Evolutionary conservation across 306 rosid genomes (phyloP).

Genomic region (Castanea sativa): DNA sequence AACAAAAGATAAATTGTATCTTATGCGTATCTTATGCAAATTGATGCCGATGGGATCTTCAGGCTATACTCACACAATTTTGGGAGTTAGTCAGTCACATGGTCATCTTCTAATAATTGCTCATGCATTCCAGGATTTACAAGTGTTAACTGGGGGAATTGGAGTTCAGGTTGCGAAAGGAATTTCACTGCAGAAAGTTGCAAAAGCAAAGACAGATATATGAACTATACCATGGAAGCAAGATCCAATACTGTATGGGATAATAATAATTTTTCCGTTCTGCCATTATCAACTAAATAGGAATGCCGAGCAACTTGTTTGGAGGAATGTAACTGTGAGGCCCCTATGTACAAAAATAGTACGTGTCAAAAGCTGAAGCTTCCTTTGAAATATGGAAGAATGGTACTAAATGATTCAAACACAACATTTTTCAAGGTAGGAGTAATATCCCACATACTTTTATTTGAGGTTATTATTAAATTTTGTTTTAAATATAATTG

Average conservation of each 20-base stretch:
- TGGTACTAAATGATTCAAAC: background rate
- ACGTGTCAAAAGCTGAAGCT: background rate
- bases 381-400: background rate
- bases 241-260: background rate
- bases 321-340: background rate
- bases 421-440: background rate
- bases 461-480: no score
- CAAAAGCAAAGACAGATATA: background rate
- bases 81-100: background rate
- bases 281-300: background rate
- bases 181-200: background rate
- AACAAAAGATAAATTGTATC: background rate
- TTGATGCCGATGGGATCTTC: background rate
- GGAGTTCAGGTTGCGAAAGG: background rate
- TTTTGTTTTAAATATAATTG: no score
- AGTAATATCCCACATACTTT: no score
- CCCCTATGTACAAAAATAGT: background rate
- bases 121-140: background rate
- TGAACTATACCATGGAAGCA: background rate
- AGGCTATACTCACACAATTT: background rate
- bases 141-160: background rate
- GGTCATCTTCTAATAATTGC: background rate
- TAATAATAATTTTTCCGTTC: background rate
- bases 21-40: background rate
- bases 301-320: background rate